Evolutionary conservation across 2,329 filamentous ascomycete genomes (phyloP), one percentile per base, ranked within the genome.

Genomic region (Claviceps pazoutovae): DNA sequence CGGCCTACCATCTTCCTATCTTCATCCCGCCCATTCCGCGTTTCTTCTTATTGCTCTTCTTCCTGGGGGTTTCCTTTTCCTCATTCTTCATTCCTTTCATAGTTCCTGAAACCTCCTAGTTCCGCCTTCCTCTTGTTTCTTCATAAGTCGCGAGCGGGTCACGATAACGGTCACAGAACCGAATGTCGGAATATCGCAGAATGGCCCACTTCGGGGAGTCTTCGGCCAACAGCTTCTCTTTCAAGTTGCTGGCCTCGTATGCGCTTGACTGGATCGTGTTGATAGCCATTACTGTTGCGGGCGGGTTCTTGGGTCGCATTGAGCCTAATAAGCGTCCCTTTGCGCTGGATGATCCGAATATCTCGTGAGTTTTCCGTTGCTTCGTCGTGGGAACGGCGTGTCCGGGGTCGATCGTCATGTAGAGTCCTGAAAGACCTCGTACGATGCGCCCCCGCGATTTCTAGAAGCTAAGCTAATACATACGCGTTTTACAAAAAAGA

Each of bases 211-310:
- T 58, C 26, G 56, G 55, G 52, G 52, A 51, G 46, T 50, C 56
- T 46, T 56, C 57, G 45, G 54, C 57, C 48, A 53, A 56, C 49
- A 55, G 56, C 55, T 59, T 67, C 55, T 64, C 66, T 2, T 50
- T 65, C 11, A 59, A 63, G 23, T 59, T 72, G 43, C 55, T 86
- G 46, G 60, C 79, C n/a, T 85, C 83, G 21, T 90, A 90, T 63
- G 66, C 84, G 49, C 68, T 87, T 53, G 86, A 90, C 68, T 91
- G 86, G 86, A 64, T 86, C 19, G 68, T 86, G 47, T 78, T 86
- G 55, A 66, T 85, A 46, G 71, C 65, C 47, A 74, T 81, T 37
- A 80, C 74, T 26, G 75, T 71, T 16, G 70, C 82, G 26, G 82
- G 77, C 51, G 76, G 68, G 49, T 74, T 73, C n/a, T 75, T 87